phyloP scores from a whole-genome alignment of 371 early-diverging fungal species.

The Vairimorpha necatrix region DNA sequence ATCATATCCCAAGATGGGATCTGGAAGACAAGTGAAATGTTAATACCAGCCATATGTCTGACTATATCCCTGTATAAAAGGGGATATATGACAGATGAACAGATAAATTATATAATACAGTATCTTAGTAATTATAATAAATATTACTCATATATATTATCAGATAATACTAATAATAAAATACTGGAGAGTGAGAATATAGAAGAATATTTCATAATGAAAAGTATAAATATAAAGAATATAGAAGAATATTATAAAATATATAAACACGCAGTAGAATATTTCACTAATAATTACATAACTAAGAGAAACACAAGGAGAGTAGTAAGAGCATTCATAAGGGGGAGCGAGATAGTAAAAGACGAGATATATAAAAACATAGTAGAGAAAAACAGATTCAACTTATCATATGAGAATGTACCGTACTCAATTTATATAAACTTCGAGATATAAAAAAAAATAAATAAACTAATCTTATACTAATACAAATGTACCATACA shows the following conservation, averaged over 20 bases:
- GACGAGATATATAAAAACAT: slow-evolving; percentile 1
- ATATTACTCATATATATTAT: slow-evolving; percentile 17
- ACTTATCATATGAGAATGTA: slow-evolving; percentile 27
- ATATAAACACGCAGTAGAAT: slow-evolving; percentile 10
- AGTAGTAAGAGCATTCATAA: slow-evolving; percentile 4
- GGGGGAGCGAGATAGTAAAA: slow-evolving; percentile 4
- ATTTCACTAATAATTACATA: slow-evolving; percentile 24
- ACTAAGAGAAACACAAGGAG: slow-evolving; percentile 28
- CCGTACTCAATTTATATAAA: slow-evolving; percentile 13
- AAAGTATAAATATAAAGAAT: not conserved
- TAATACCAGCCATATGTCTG: slow-evolving; percentile 16
- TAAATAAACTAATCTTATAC: no score
- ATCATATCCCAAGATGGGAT: slow-evolving; percentile 20
- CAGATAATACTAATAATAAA: not conserved
- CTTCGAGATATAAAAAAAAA: slow-evolving; percentile 27
- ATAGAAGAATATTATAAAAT: slow-evolving; percentile 20
- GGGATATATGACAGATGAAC: slow-evolving; percentile 13
- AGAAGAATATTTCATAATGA: slow-evolving; percentile 31
- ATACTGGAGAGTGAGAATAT: not conserved
- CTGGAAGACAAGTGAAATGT: slow-evolving; percentile 31
- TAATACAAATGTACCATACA: no score
- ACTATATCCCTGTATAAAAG: slow-evolving; percentile 24
- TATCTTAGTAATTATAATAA: not conserved
- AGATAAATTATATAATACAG: slow-evolving; percentile 26
- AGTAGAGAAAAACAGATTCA: slow-evolving; percentile 27